Percentiles rank a stretch among this genome's conserved stretches.
Conservation (phyloP, 164 flowering plant genomes). For the Chimonanthus praecox region DNA sequence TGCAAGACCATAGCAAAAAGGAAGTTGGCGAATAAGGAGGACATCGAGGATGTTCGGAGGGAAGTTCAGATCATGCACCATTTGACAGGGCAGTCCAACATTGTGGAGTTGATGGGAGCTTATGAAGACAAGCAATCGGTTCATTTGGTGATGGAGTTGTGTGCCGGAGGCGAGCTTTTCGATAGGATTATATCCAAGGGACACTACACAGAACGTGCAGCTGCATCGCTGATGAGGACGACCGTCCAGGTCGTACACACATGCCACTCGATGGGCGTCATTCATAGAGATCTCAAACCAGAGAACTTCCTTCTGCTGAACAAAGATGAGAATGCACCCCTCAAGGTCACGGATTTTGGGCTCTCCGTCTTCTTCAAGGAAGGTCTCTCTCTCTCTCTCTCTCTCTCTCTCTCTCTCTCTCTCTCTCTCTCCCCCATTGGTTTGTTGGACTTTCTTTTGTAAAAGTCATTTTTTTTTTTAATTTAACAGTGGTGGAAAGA, state of each 20-base stretch:
- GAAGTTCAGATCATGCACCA: constrained; percentile 84
- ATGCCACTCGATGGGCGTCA: constrained; percentile 34
- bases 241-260: constrained; percentile 24
- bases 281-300: constrained; percentile 37
- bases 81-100: constrained; percentile 62
- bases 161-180: constrained; percentile 75
- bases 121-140: constrained; percentile 71
- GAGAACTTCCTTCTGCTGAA: constrained; percentile 34
- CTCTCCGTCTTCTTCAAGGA: constrained; percentile 32
- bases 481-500: too few species aligned
- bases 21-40: constrained; percentile 56
- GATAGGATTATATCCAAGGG: constrained; percentile 32
- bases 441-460: too few species aligned
- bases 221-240: constrained; percentile 21
- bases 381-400: constrained; percentile 13
- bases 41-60: constrained; percentile 64
- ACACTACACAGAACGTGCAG: constrained; percentile 31
- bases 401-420: not conserved
- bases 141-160: constrained; percentile 76
- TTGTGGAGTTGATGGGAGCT: constrained; percentile 73
- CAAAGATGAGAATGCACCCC: constrained; percentile 27
- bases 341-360: constrained; percentile 36
- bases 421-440: too few species aligned
- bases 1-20: constrained; percentile 78
- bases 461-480: too few species aligned